Base-by-base conservation (phyloP, 2,329 filamentous ascomycete genomes). In the Monilinia vaccinii-corymbosi region DNA sequence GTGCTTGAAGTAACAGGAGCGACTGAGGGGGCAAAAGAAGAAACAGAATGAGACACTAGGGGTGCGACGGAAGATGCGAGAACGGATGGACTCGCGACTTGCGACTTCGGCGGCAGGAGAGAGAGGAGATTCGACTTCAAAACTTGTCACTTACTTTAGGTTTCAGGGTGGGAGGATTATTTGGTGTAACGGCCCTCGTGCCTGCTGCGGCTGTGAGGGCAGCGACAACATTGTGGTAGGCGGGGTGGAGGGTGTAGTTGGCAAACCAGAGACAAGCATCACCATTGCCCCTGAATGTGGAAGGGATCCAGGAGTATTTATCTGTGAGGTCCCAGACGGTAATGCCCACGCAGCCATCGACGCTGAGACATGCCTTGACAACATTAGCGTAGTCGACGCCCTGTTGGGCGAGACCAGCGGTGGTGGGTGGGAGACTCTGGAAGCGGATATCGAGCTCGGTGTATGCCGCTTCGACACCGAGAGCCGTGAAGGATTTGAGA, bases 391-490 rank as follows among this genome's bases (percentile, higher is more conserved):
- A 84, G 49, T 80, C 78, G 21, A 67, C 66, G 0, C 75, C 76
- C 71, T 85, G 82, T 31, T 75, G 74, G 18, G 71, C 68, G 21
- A 76, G 69, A 34, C 73, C 74, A 1, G 73, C 67, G 1, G 70
- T 67, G 4, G 72, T 75, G 4, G 77, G 70, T 0, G 82, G 81
- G 14, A 83, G 69, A 6, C 68, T 69, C 2, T 58, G 56, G 59
- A 79, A 77, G 34, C 82, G 75, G 62, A 86, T 80, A 67, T 86
- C 84, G 18, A 86, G 74, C 72, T 87, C 83, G 1, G 83, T 86
- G 70, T 83, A 78, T 9, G 82, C 81, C 11, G 84, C 80, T 64
- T 86, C 83, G 6, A 83, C 73, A 4, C 77, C 77, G 1, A 80
- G 76, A 0, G 75, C 73, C 0, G 77, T 77, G 73, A 82, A 86